Percentiles rank a stretch among this genome's conserved stretches.
phyloP scores from a whole-genome alignment of 2,329 filamentous ascomycete genomes.

The Alternaria infectoria region DNA sequence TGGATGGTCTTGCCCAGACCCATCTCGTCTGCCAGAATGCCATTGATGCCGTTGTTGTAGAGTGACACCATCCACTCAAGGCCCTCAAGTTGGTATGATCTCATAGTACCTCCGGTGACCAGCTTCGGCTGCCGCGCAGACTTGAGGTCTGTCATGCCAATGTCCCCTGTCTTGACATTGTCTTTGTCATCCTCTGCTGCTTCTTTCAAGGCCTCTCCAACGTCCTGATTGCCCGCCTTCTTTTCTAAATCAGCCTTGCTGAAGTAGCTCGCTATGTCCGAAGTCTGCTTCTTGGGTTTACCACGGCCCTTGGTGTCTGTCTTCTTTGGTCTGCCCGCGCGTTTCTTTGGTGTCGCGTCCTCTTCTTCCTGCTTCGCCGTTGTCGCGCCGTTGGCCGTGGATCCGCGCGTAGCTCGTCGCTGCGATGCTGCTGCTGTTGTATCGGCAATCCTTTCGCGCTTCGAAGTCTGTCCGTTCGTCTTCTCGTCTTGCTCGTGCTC shows the following conservation, averaged over 20 bases:
- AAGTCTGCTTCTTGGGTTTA: conserved; percentile 47
- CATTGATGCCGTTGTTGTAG: conserved; percentile 90
- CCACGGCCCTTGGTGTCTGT: conserved; percentile 42
- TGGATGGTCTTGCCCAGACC: conserved; percentile 92
- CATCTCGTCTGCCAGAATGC: conserved; percentile 94
- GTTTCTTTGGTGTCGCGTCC: conserved; percentile 29
- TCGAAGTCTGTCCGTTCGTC: conserved; percentile 52
- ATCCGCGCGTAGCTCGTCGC: conserved; percentile 53
- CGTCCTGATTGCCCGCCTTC: conserved; percentile 59
- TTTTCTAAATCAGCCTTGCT: conserved; percentile 64
- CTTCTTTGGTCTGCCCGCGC: conserved; percentile 50
- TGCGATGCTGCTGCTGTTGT: conserved; percentile 54
- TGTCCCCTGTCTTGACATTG: conserved; percentile 64
- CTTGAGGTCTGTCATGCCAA: conserved; percentile 71
- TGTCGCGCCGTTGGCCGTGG: conserved; percentile 22
- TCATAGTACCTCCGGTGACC: conserved; percentile 87
- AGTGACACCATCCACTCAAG: conserved; percentile 86
- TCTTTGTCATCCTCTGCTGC: conserved; percentile 64
- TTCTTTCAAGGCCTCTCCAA: conserved; percentile 64
- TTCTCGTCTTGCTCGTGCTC: conserved; percentile 55
- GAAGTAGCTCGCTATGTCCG: conserved; percentile 65
- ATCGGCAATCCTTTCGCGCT: conserved; percentile 56
- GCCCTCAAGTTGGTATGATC: conserved; percentile 91
- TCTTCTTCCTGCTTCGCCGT: conserved; percentile 23
- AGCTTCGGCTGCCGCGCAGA: conserved; percentile 87